Percentiles rank a stretch among this genome's conserved stretches.
Evolutionary conservation across 2,329 filamentous ascomycete species (phyloP).

Genomic region (Colletotrichum gigasporum): DNA sequence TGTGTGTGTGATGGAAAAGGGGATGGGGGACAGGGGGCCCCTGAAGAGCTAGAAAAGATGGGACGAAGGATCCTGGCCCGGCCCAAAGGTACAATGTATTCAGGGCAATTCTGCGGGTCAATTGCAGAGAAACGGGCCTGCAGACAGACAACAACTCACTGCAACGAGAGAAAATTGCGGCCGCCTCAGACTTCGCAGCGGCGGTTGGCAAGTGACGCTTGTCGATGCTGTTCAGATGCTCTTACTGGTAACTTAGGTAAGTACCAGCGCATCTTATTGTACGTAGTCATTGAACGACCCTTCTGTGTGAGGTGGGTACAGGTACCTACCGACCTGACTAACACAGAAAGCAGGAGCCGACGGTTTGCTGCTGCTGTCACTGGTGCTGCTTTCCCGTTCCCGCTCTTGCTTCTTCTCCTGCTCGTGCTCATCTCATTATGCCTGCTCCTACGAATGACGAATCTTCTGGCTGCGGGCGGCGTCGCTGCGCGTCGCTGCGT

Average conservation of each 20-base stretch:
- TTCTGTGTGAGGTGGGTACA: not conserved
- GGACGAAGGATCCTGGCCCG: slow-evolving; percentile 12
- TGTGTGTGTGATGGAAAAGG: slow-evolving; percentile 4
- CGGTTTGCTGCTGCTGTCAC: not conserved
- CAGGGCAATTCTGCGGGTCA: not conserved
- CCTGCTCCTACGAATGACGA: not conserved
- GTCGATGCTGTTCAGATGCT: not conserved
- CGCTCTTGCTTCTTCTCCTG: not conserved
- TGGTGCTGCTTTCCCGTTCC: not conserved
- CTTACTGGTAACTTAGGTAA: too few species aligned
- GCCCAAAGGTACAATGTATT: not conserved
- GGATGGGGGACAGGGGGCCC: slow-evolving; percentile 9
- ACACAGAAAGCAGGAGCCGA: too few species aligned
- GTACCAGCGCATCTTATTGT: not conserved
- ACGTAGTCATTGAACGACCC: too few species aligned
- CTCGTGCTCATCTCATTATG: not conserved
- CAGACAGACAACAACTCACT: not conserved
- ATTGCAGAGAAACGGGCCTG: not conserved
- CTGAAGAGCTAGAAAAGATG: slow-evolving; percentile 4
- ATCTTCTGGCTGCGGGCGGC: not conserved
- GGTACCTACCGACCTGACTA: too few species aligned
- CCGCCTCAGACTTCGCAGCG: not conserved
- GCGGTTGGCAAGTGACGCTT: slow-evolving; percentile 10
- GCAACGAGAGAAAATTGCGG: not conserved
- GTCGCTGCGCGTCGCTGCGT: not conserved